phyloP scores from a whole-genome alignment of 2,329 filamentous ascomycete genomes.

The Hortaea werneckii region DNA sequence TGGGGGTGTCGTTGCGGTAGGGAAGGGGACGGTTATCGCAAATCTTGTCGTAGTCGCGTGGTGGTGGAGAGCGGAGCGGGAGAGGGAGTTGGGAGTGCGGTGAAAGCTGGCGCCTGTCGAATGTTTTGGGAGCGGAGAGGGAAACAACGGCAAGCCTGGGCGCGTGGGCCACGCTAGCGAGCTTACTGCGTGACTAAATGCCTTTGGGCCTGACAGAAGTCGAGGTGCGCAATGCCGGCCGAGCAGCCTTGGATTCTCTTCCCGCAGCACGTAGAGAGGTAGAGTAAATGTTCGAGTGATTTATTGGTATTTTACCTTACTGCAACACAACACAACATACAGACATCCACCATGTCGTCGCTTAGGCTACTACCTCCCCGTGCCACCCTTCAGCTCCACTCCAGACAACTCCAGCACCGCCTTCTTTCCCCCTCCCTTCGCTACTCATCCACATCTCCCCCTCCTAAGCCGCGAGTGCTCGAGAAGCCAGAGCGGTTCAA shows the following conservation, averaged over 20 bases:
- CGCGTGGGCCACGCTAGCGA: neutral
- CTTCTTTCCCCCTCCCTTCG: conserved; percentile 11
- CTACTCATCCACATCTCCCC: conserved; percentile 23
- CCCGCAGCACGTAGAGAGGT: too few species aligned
- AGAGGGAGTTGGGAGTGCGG: conserved; percentile 4
- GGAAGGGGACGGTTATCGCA: conserved; percentile 7
- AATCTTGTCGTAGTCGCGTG: conserved; percentile 1
- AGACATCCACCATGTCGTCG: conserved; percentile 6
- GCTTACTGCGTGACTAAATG: neutral
- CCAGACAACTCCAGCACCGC: conserved; percentile 16
- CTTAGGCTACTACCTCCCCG: conserved; percentile 8
- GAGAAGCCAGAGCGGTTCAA: conserved; percentile 84
- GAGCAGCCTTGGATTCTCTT: too few species aligned
- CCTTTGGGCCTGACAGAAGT: neutral
- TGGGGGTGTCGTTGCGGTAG: too few species aligned
- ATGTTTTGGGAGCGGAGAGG: conserved; percentile 3
- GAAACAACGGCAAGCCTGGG: neutral
- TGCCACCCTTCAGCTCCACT: conserved; percentile 17
- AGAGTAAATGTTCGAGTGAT: too few species aligned
- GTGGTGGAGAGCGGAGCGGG: conserved; percentile 1
- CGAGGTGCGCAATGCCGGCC: too few species aligned
- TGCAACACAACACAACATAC: too few species aligned
- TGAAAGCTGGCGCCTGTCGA: conserved; percentile 5
- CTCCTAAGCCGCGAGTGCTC: conserved; percentile 57
- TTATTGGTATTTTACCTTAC: too few species aligned